Percentiles rank a stretch among this genome's conserved stretches.
These are phyloP conservation scores for Pestalotiopsis sp. DNA, from an alignment of 2,329 filamentous ascomycete species.

Conservation along the genomic window DNA sequence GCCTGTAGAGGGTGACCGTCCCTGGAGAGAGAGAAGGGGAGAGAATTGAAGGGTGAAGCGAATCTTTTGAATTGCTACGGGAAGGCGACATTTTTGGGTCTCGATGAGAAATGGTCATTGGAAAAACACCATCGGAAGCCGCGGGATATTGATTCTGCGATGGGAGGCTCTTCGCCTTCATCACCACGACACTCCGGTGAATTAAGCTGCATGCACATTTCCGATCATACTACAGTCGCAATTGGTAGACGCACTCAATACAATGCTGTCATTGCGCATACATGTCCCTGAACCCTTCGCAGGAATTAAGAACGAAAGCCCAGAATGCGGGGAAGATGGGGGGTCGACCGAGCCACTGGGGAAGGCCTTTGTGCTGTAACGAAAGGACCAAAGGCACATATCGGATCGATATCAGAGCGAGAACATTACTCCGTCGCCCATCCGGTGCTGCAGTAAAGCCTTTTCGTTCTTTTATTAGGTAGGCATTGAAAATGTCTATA, in stretches of 20 bases:
- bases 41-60: neutral
- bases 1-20: neutral
- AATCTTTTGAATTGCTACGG: neutral
- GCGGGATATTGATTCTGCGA: too few relatives aligned
- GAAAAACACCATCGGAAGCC: too few relatives aligned
- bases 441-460: neutral
- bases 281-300: neutral
- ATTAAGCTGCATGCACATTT: neutral
- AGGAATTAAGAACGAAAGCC: neutral
- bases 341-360: neutral
- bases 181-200: neutral
- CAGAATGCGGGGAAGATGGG: neutral
- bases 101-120: too few relatives aligned
- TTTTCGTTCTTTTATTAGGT: neutral
- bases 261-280: slow-evolving; percentile 1
- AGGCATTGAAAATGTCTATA: too few relatives aligned
- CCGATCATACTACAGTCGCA: neutral
- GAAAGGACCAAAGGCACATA: neutral
- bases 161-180: too few relatives aligned
- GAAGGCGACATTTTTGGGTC: too few relatives aligned
- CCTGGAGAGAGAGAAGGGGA: neutral
- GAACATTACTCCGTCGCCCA: too few relatives aligned
- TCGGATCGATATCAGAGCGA: neutral
- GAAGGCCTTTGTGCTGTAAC: neutral
- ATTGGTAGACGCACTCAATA: too few relatives aligned